Percentiles rank a stretch among this genome's conserved stretches.
Evolutionary conservation across 106 monocot species (phyloP).

Genomic region (Iris macrosiphon): DNA sequence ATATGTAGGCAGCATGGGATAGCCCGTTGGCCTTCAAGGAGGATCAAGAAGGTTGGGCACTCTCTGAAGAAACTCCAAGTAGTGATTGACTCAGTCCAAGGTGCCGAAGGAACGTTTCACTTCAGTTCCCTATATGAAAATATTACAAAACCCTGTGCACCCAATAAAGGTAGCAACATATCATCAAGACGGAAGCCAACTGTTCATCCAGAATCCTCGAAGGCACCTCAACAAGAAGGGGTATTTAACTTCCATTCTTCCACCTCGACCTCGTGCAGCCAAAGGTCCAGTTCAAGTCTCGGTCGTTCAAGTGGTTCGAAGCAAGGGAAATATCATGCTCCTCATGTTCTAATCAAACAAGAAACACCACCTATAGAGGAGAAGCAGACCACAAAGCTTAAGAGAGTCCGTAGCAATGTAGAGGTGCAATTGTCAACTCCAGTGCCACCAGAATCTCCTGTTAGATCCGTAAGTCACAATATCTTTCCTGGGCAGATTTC

Average conservation of each 20-base stretch:
- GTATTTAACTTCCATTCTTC: no score
- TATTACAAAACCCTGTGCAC: slow-evolving; percentile 23
- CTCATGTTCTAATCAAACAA: slow-evolving; percentile 15
- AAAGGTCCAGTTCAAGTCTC: slow-evolving; percentile 40
- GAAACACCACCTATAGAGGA: slow-evolving; percentile 18
- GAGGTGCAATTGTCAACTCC: slow-evolving; percentile 4
- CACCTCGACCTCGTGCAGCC: slow-evolving; percentile 32
- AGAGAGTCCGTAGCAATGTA: slow-evolving; percentile 2
- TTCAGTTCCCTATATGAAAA: slow-evolving; percentile 38
- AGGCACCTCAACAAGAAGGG: not conserved
- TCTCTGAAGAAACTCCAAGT: slow-evolving; percentile 61
- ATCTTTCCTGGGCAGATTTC: slow-evolving; percentile 13
- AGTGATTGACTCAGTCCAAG: slow-evolving; percentile 64
- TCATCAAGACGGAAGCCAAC: slow-evolving; percentile 4
- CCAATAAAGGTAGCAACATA: slow-evolving; percentile 8
- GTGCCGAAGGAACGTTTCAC: slow-evolving; percentile 34
- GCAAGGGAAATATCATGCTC: not conserved
- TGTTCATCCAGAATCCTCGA: slow-evolving; percentile 12
- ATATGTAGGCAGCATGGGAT: slow-evolving; percentile 78
- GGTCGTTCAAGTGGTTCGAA: slow-evolving; percentile 25
- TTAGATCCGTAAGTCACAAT: not conserved
- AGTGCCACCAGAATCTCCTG: slow-evolving; percentile 5
- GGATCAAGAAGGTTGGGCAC: slow-evolving; percentile 66
- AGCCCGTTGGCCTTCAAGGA: slow-evolving; percentile 64
- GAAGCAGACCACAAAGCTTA: slow-evolving; percentile 3